Evolutionary conservation across 805 yeast genomes (phyloP).

Genomic region (Candida ovalis): DNA sequence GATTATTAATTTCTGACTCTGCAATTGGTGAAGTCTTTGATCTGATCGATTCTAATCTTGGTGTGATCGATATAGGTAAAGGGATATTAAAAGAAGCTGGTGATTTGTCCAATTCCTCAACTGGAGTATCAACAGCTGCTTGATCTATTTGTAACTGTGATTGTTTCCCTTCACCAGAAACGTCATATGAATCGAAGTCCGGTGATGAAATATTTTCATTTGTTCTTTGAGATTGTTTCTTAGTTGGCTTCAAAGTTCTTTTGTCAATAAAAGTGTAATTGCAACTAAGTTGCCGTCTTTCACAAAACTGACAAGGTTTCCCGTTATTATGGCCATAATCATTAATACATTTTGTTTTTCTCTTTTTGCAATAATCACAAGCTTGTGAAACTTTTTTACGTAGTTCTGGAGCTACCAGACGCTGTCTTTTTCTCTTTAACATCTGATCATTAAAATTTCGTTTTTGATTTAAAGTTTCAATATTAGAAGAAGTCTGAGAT

Average conservation of each 20-base stretch:
- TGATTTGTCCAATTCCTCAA: neutral
- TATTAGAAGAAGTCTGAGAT: neutral
- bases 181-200: neutral
- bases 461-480: too few relatives aligned
- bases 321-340: constrained; percentile 13
- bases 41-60: neutral
- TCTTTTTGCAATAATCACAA: constrained; percentile 42
- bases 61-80: neutral
- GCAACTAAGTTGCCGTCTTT: constrained; percentile 28
- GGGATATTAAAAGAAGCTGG: neutral
- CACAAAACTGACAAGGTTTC: constrained; percentile 12
- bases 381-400: constrained; percentile 42
- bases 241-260: constrained; percentile 8
- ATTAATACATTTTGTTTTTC: constrained; percentile 31
- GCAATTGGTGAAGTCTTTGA: neutral
- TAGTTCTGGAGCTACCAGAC: constrained; percentile 13
- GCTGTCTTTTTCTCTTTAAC: constrained; percentile 5
- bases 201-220: neutral
- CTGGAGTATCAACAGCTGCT: neutral
- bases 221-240: neutral
- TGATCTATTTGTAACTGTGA: neutral
- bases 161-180: neutral
- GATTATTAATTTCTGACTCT: neutral
- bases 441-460: neutral
- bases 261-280: constrained; percentile 15